A percentile compares a stretch with the other conserved stretches of the same genome.
phyloP scores from a whole-genome alignment of 2,329 filamentous ascomycete genomes.

The Xylaria sp. region DNA sequence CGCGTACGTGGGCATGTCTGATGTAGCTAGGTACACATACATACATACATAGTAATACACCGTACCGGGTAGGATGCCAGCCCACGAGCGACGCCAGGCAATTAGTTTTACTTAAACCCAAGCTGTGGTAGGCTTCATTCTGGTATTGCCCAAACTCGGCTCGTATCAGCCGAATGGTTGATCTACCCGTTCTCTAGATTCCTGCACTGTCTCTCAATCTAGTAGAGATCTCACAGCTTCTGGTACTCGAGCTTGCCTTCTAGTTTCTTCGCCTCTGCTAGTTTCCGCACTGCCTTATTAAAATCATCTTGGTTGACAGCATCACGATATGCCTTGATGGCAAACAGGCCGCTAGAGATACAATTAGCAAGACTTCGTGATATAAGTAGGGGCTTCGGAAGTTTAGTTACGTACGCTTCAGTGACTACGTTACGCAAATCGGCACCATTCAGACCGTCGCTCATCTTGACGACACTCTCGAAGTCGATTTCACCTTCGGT shows the following conservation, averaged over 20 bases:
- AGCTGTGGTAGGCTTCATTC: neutral
- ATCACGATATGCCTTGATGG: constrained; percentile 97
- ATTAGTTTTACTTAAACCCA: neutral
- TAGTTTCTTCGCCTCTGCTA: constrained; percentile 96
- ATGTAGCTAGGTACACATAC: constrained; percentile 4
- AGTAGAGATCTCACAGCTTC: constrained; percentile 83
- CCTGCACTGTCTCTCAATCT: neutral
- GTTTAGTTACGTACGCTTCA: constrained; percentile 79
- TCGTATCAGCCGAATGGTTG: too few species aligned
- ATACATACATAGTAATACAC: constrained; percentile 25
- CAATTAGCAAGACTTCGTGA: constrained; percentile 36
- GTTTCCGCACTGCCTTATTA: constrained; percentile 98
- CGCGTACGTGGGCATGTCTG: neutral
- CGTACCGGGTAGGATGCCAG: neutral
- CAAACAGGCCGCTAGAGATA: constrained; percentile 77
- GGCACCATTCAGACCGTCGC: constrained; percentile 94
- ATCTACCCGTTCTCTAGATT: neutral
- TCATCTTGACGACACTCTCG: constrained; percentile 99
- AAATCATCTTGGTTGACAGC: constrained; percentile 98
- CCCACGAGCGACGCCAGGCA: neutral
- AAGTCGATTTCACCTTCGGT: constrained; percentile 97
- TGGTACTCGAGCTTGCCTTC: constrained; percentile 98
- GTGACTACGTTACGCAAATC: constrained; percentile 98
- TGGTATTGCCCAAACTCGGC: too few species aligned
- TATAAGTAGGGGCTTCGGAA: neutral